A percentile compares a stretch with the other conserved stretches of the same genome.
These are phyloP conservation scores for Mycena capillaripes DNA, from an alignment of 768 basidiomycete species.

Conservation along the genomic window DNA sequence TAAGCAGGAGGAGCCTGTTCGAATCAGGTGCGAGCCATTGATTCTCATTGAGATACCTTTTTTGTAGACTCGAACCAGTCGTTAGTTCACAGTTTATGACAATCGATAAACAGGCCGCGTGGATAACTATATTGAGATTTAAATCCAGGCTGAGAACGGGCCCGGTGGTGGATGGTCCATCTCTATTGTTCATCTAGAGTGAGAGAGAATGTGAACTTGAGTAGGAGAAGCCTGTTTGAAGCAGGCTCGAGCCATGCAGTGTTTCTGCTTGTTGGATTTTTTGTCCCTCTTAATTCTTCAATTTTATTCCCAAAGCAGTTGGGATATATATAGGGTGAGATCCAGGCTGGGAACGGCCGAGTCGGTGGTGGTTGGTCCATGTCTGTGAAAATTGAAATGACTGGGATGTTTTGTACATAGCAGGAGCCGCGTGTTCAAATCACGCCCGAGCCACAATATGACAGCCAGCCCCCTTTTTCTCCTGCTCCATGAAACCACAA, in stretches of 20 bases:
- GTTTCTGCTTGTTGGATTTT: no score
- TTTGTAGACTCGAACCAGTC: neutral
- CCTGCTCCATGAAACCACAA: no score
- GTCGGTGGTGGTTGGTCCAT: constrained; percentile 6
- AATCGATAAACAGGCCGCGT: no score
- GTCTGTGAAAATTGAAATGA: neutral
- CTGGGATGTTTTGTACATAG: neutral
- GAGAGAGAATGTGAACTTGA: neutral
- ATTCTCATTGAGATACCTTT: neutral
- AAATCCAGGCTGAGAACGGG: neutral
- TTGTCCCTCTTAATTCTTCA: neutral
- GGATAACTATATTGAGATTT: neutral
- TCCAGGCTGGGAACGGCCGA: neutral
- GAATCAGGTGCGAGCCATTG: neutral
- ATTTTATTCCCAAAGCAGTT: neutral
- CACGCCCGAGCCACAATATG: constrained; percentile 1
- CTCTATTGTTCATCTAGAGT: neutral
- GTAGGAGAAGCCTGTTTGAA: neutral
- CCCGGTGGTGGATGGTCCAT: neutral
- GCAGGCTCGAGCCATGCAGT: neutral
- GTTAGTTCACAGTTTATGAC: no score
- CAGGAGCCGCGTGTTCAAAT: neutral
- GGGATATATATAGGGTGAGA: no score
- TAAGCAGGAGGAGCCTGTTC: neutral
- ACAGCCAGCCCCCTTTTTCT: no score